Evolutionary conservation across 345 rosid genomes (phyloP).

Genomic region (Eucalyptus pauciflora): DNA sequence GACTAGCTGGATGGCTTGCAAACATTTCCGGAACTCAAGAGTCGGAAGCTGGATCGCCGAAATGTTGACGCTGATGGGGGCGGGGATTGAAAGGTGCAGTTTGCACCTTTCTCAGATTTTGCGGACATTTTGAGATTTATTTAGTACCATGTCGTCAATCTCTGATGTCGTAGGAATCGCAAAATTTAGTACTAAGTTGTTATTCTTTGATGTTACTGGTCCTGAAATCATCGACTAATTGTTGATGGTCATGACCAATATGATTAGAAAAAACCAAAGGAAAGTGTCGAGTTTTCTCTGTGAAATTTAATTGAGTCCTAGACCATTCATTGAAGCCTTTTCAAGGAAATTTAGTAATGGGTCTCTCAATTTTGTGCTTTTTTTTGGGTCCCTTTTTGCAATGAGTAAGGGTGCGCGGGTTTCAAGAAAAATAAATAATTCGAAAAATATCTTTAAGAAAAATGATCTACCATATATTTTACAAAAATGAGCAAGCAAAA

Average conservation of each 20-base stretch:
- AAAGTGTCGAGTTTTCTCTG: neutral
- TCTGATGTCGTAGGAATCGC: neutral
- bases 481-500: too few relatives aligned
- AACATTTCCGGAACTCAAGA: neutral
- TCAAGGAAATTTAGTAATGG: neutral
- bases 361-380: neutral
- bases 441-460: accelerated
- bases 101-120: neutral
- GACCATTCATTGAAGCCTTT: neutral
- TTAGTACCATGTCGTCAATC: neutral
- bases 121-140: neutral
- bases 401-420: accelerated
- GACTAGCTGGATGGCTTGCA: neutral
- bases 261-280: neutral
- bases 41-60: neutral
- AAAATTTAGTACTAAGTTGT: neutral
- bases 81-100: neutral
- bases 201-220: neutral
- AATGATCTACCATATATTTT: too few relatives aligned
- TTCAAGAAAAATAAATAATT: too few relatives aligned
- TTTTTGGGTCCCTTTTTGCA: accelerated
- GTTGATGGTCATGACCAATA: neutral
- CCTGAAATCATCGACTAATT: neutral
- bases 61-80: neutral
- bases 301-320: neutral